Evolutionary conservation across 2,329 filamentous ascomycete genomes (phyloP), one percentile per base, ranked within the genome.

Genomic region (Dothistroma septosporum): DNA sequence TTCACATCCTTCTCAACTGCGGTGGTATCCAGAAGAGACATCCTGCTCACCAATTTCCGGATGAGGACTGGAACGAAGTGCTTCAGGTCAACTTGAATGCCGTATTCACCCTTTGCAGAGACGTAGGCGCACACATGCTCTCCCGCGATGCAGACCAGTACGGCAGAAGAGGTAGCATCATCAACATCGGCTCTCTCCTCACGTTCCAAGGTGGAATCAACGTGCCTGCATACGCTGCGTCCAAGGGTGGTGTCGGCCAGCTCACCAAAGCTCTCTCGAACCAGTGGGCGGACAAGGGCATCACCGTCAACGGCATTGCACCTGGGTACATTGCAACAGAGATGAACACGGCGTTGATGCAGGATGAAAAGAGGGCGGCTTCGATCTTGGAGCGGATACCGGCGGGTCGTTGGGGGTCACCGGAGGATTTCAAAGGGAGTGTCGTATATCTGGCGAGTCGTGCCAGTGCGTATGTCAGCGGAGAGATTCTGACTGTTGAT

Each of bases 291-390:
- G 75, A 80, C n/a, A 83, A 86, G 70, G 91, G 91, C 1, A 83
- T 96, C 63, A 90, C 84, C 0, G 91, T 96, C 46, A 96, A 96
- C 74, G 90, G 89, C 8, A 90, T 96, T 71, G 91, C 92, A 1
- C 92, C 92, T 0, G 92, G 92, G 0, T 96, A 96, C 75, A 90
- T 96, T 68, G 89, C 85, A 54, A 96, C 92, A n/a, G 92, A 96
- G 62, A 96, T 96, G 92, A 97, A 96, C 74, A 83, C 82, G 66
- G 92, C 91, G 2, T 76, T 97, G 70, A 84, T 96, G 48, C 83
- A 87, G 55, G 87, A 96, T 74, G 76, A 83, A 69, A 84, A 83
- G 67, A 79, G 92, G 37, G 82, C 89, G 62, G 84, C 81, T 65
- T 87, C 87, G 70, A 96, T 96, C 68, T 82, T 89, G 70, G 86